A percentile compares a stretch with the other conserved stretches of the same genome.
phyloP scores from a whole-genome alignment of 2,329 filamentous ascomycete genomes.

The Botrytis cinerea region DNA sequence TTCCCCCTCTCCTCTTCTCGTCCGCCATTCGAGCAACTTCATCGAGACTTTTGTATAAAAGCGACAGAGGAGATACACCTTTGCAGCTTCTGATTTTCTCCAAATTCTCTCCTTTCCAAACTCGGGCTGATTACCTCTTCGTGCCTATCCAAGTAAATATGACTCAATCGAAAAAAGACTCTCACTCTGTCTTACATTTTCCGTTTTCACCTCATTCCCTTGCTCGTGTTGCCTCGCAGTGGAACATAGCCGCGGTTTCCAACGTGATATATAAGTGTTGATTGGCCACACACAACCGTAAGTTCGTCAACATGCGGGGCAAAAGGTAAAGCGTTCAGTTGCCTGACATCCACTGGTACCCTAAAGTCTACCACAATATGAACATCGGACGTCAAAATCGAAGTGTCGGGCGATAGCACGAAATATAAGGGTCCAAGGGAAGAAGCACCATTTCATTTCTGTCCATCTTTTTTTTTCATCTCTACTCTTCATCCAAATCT shows the following conservation, averaged over 20 bases:
- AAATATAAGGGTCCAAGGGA: conserved; percentile 5
- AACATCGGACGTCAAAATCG: conserved; percentile 15
- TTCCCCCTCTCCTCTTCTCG: not conserved
- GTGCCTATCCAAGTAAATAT: conserved; percentile 3
- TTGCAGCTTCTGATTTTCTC: not conserved
- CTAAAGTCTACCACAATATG: not conserved
- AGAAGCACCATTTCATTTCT: not conserved
- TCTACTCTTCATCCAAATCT: not conserved
- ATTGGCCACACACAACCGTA: not conserved
- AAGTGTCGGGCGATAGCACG: not conserved
- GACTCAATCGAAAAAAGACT: not conserved
- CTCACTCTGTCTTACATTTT: not conserved
- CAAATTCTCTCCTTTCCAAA: not conserved
- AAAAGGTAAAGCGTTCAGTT: conserved; percentile 4
- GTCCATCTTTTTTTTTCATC: not conserved
- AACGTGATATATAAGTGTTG: conserved; percentile 6
- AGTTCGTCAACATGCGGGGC: conserved; percentile 15
- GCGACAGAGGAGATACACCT: not conserved
- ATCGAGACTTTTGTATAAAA: not conserved
- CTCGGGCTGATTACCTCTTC: not conserved
- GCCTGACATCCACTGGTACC: conserved; percentile 18
- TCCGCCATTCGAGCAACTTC: not conserved
- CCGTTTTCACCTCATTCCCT: conserved; percentile 2
- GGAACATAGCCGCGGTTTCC: conserved; percentile 9
- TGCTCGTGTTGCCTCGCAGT: conserved; percentile 7